phyloP scores from a whole-genome alignment of 2,329 filamentous ascomycete genomes.

The Bisporella sp. region DNA sequence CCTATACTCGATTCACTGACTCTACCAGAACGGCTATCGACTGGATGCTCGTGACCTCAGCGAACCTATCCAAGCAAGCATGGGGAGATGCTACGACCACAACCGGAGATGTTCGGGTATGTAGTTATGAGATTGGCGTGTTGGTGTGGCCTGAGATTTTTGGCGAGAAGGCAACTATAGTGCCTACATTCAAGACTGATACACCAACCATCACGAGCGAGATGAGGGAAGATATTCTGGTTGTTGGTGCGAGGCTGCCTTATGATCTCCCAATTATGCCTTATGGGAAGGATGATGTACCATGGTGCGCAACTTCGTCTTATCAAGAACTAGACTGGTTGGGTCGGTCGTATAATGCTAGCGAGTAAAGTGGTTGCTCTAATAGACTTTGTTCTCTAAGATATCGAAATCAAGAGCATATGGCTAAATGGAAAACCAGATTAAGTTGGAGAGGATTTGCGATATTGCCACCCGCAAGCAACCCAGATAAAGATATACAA shows the following conservation, averaged over 20 bases:
- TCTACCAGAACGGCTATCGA: slow-evolving; percentile 46
- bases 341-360: slow-evolving; percentile 14
- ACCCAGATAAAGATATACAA: too few relatives aligned
- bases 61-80: slow-evolving; percentile 84
- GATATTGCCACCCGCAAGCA: too few relatives aligned
- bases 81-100: slow-evolving; percentile 64
- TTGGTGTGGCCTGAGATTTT: slow-evolving; percentile 68
- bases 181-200: slow-evolving; percentile 61
- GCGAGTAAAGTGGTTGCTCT: neutral
- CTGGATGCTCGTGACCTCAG: slow-evolving; percentile 84
- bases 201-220: slow-evolving; percentile 31
- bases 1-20: slow-evolving; percentile 62
- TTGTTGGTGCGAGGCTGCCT: slow-evolving; percentile 72
- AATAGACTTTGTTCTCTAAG: too few relatives aligned
- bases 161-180: slow-evolving; percentile 46
- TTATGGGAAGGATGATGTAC: slow-evolving; percentile 57
- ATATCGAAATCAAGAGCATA: too few relatives aligned
- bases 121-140: slow-evolving; percentile 80
- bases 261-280: slow-evolving; percentile 68
- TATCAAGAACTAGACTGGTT: slow-evolving; percentile 53
- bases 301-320: slow-evolving; percentile 65
- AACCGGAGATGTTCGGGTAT: slow-evolving; percentile 58
- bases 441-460: too few relatives aligned
- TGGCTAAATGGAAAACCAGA: too few relatives aligned
- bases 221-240: slow-evolving; percentile 20